A percentile compares a stretch with the other conserved stretches of the same genome.
Conservation (phyloP, 495 filamentous ascomycete species). For the Beverwykella pulmonaria region DNA sequence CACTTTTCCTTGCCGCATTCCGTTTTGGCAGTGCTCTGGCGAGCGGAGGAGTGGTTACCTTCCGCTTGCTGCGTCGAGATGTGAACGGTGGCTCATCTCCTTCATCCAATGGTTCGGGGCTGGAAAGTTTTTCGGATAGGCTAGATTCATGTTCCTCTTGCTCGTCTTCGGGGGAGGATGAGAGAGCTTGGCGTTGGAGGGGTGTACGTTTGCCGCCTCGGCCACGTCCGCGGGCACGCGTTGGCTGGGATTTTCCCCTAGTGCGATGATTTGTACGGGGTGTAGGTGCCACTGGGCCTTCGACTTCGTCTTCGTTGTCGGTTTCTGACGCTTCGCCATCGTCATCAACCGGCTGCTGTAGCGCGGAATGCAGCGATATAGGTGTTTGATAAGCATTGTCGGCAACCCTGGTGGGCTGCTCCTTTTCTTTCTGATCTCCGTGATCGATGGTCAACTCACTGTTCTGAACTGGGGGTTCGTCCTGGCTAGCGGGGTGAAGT, state of each 20-base stretch:
- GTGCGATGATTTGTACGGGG: not conserved
- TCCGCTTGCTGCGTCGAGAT: not conserved
- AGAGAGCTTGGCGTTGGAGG: not conserved
- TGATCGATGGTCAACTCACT: conserved; percentile 25
- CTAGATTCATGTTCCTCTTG: not conserved
- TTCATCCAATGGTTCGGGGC: not conserved
- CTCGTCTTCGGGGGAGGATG: not conserved
- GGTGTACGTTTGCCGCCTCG: conserved; percentile 1
- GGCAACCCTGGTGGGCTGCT: not conserved
- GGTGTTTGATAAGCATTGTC: conserved; percentile 35
- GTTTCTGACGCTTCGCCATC: conserved; percentile 14
- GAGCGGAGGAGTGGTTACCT: conserved; percentile 3
- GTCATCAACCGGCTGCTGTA: conserved; percentile 23
- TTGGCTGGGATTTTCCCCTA: not conserved
- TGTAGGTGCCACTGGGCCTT: not conserved
- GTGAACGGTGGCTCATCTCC: not conserved
- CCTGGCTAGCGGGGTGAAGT: conserved; percentile 11
- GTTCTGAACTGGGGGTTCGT: not conserved
- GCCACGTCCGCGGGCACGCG: conserved; percentile 7
- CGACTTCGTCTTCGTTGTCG: conserved; percentile 7
- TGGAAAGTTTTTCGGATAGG: not conserved
- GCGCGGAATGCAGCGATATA: conserved; percentile 40
- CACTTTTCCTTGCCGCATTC: conserved; percentile 41
- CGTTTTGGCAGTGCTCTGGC: conserved; percentile 37
- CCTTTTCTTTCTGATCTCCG: conserved; percentile 19